Evolutionary conservation across 164 flowering plant species (phyloP).

Genomic region (Magnolia officinalis): DNA sequence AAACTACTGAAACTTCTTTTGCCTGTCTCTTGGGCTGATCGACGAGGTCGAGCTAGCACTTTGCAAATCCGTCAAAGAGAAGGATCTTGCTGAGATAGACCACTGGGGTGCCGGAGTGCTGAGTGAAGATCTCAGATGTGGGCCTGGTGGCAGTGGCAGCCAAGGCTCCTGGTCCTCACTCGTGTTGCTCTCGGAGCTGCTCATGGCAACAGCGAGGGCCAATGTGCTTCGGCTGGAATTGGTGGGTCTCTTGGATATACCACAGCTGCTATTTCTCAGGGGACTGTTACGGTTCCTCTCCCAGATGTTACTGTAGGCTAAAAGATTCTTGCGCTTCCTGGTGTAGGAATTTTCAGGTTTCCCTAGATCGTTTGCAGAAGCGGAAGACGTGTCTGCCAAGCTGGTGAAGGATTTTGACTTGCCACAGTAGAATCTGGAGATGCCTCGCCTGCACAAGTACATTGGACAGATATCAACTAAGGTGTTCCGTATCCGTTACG

Average conservation of each 20-base stretch:
- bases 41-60: slow-evolving; percentile 18
- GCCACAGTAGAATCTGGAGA: slow-evolving; percentile 77
- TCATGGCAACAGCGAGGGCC: slow-evolving; percentile 60
- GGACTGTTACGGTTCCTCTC: slow-evolving; percentile 32
- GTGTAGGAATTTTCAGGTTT: slow-evolving; percentile 76
- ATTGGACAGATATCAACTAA: no score
- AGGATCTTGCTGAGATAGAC: slow-evolving; percentile 40
- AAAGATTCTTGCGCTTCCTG: slow-evolving; percentile 60
- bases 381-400: slow-evolving; percentile 26
- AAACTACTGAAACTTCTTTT: slow-evolving; percentile 11
- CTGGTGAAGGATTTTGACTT: slow-evolving; percentile 85
- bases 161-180: slow-evolving; percentile 33
- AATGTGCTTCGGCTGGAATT: slow-evolving; percentile 46
- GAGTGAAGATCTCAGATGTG: slow-evolving; percentile 24
- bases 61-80: slow-evolving; percentile 55
- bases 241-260: slow-evolving; percentile 61
- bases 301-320: slow-evolving; percentile 27
- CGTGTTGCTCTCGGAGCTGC: slow-evolving; percentile 38
- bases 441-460: slow-evolving; percentile 58
- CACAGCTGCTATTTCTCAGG: slow-evolving; percentile 36
- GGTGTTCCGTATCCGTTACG: no score
- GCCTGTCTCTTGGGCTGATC: slow-evolving; percentile 6
- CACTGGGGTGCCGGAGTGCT: background rate
- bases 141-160: slow-evolving; percentile 51
- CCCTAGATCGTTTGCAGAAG: slow-evolving; percentile 48